Evolutionary conservation across 805 yeast species (phyloP).

Genomic region (Yamadazyma ubonensis): DNA sequence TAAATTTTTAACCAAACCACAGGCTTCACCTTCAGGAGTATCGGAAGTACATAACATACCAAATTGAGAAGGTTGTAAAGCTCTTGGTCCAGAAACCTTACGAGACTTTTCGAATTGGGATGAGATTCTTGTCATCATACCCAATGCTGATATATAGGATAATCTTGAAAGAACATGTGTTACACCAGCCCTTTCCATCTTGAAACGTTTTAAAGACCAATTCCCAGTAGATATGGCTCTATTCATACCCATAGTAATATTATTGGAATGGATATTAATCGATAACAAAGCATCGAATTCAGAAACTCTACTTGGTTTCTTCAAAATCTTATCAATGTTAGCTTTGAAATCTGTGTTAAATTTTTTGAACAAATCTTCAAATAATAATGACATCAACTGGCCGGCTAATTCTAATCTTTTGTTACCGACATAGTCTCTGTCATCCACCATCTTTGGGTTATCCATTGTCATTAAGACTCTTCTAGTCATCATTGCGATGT

Average conservation of each 20-base stretch:
- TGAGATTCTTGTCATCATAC: slow-evolving; percentile 99
- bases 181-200: slow-evolving; percentile 99
- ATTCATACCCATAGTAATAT: slow-evolving; percentile 90
- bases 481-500: slow-evolving; percentile 94
- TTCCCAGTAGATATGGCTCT: slow-evolving; percentile 98
- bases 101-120: slow-evolving; percentile 98
- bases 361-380: slow-evolving; percentile 96
- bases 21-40: slow-evolving; percentile 99
- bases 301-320: slow-evolving; percentile 90
- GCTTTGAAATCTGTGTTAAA: slow-evolving; percentile 94
- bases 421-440: slow-evolving; percentile 97
- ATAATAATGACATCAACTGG: slow-evolving; percentile 88
- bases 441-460: slow-evolving; percentile 94
- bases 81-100: slow-evolving; percentile 98
- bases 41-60: slow-evolving; percentile 99
- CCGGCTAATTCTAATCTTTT: slow-evolving; percentile 97
- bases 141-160: slow-evolving; percentile 90
- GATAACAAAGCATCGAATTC: slow-evolving; percentile 92
- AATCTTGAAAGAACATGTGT: slow-evolving; percentile 92
- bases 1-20: slow-evolving; percentile 95
- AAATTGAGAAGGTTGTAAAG: slow-evolving; percentile 97
- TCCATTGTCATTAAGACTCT: slow-evolving; percentile 94
- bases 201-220: slow-evolving; percentile 97
- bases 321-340: slow-evolving; percentile 87
- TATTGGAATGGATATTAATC: slow-evolving; percentile 87